phyloP scores from a whole-genome alignment of 176 grass and related monocot genomes.

The Carex scoparia region DNA sequence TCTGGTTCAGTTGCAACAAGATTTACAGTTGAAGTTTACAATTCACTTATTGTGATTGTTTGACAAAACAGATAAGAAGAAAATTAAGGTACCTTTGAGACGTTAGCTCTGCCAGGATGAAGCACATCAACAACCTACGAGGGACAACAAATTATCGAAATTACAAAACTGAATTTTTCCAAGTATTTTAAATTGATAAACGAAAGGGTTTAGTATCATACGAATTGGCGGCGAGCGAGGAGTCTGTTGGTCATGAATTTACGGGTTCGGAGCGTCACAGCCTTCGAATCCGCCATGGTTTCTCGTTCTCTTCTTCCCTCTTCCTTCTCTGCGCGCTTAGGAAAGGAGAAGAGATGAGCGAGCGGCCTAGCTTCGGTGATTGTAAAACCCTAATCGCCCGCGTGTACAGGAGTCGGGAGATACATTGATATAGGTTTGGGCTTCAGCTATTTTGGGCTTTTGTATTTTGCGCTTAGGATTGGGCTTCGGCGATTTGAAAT shows the following conservation, averaged over 20 bases:
- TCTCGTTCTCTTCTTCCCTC: background rate
- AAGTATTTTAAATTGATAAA: background rate
- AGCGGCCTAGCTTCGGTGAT: background rate
- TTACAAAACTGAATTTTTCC: background rate
- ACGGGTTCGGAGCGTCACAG: constrained; percentile 77
- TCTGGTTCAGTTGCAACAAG: background rate
- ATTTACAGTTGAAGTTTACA: background rate
- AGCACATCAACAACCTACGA: constrained; percentile 90
- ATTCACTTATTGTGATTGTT: background rate
- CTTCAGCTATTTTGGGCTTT: background rate
- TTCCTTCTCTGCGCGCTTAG: background rate
- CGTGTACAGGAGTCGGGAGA: background rate
- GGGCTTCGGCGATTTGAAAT: no score
- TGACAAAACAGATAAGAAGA: background rate
- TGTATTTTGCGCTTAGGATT: background rate
- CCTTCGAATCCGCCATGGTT: constrained; percentile 68
- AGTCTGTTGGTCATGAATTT: constrained; percentile 99
- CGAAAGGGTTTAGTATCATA: constrained; percentile 13
- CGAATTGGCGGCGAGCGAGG: constrained; percentile 85
- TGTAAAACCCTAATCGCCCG: constrained; percentile 8
- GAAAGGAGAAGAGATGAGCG: background rate
- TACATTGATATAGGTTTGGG: background rate
- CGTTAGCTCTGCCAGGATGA: constrained; percentile 86
- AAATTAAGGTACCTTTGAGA: constrained; percentile 61
- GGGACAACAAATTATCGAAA: background rate